phyloP scores from a whole-genome alignment of 305 asterid species.

The Lippia alba region DNA sequence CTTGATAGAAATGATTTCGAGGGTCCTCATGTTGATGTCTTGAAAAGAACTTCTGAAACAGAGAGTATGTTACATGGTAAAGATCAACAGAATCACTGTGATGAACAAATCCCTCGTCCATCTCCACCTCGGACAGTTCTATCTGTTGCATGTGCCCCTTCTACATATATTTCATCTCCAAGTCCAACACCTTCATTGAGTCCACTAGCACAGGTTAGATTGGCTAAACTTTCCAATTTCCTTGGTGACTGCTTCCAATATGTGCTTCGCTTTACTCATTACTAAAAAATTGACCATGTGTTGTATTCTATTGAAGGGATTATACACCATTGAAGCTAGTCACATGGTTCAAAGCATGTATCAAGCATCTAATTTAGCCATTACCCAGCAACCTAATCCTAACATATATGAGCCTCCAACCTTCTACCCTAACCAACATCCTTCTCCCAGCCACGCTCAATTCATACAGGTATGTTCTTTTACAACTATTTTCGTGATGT shows the following conservation, averaged over 20 bases:
- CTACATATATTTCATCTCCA: slow-evolving; percentile 54
- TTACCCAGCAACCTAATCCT: slow-evolving; percentile 53
- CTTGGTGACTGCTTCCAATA: background rate
- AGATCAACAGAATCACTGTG: slow-evolving; percentile 48
- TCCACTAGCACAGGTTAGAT: slow-evolving; percentile 59
- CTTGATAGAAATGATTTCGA: slow-evolving; percentile 50
- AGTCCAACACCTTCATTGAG: slow-evolving; percentile 51
- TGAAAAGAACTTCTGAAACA: slow-evolving; percentile 45
- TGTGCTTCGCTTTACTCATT: background rate
- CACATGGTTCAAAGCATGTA: slow-evolving; percentile 59
- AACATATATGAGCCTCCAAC: slow-evolving; percentile 52
- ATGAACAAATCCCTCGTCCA: slow-evolving; percentile 42
- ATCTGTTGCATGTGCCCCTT: slow-evolving; percentile 53
- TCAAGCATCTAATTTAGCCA: slow-evolving; percentile 51
- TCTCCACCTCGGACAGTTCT: slow-evolving; percentile 46
- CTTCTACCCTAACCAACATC: slow-evolving; percentile 57
- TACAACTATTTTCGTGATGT: slow-evolving; percentile 22
- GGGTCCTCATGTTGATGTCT: slow-evolving; percentile 46
- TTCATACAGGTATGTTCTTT: slow-evolving; percentile 54
- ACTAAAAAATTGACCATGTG: slow-evolving; percentile 18
- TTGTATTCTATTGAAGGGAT: slow-evolving; percentile 49
- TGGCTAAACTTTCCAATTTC: slow-evolving; percentile 14
- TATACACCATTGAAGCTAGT: slow-evolving; percentile 55
- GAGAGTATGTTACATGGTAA: slow-evolving; percentile 45
- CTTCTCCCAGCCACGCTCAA: slow-evolving; percentile 58